These are phyloP conservation scores for Umbelopsis isabellina DNA, from an alignment of 192 early-diverging fungal genomes.

Conservation along the genomic window DNA sequence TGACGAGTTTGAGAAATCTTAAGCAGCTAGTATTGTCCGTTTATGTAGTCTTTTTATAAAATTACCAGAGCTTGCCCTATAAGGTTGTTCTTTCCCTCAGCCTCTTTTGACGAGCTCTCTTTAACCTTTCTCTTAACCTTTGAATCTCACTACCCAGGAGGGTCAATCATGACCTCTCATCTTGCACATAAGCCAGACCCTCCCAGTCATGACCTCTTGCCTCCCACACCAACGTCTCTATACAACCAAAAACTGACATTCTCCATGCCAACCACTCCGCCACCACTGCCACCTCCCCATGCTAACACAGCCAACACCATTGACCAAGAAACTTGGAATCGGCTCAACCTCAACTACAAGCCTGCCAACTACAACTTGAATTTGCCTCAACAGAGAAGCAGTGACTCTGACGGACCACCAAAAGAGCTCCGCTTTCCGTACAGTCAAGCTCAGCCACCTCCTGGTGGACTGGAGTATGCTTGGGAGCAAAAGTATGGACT, in stretches of 20 bases:
- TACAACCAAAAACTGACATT: neutral
- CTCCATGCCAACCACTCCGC: neutral
- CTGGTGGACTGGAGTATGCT: neutral
- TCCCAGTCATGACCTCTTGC: neutral
- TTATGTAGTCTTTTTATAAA: neutral
- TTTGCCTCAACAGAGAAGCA: no score
- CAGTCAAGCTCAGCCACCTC: neutral
- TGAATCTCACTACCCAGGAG: constrained; percentile 4
- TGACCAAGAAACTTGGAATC: constrained; percentile 9
- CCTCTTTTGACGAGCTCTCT: neutral
- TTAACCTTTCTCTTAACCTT: neutral
- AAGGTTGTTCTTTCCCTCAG: neutral
- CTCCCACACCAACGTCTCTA: constrained; percentile 7
- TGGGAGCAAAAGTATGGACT: constrained; percentile 14
- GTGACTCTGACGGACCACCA: no score
- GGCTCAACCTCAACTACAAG: neutral
- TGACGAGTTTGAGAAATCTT: constrained; percentile 17
- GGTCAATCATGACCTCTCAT: constrained; percentile 5
- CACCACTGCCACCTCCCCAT: constrained; percentile 18
- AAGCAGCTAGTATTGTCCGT: neutral
- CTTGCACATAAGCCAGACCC: neutral
- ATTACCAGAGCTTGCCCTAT: neutral
- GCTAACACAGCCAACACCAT: neutral
- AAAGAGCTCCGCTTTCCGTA: neutral
- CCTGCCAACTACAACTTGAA: neutral